Percentiles rank a stretch among this genome's conserved stretches.
Evolutionary conservation across 495 filamentous ascomycete genomes (phyloP).

Genomic region (Astrocystis sublimbata): DNA sequence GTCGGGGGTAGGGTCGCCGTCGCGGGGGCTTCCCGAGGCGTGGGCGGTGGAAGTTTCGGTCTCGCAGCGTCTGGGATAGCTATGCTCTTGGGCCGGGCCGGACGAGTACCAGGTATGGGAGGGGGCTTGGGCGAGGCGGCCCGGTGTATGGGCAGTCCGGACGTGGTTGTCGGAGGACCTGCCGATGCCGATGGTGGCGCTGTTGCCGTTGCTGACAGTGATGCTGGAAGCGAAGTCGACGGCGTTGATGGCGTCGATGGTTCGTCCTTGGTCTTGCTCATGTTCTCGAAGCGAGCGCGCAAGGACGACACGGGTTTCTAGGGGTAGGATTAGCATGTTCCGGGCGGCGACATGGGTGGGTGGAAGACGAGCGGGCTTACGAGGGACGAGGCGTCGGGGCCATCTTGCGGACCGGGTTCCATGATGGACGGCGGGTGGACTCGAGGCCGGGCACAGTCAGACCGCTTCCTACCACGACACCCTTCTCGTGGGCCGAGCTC

Average conservation of each 20-base stretch:
- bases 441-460: constrained; percentile 28
- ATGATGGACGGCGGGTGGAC: constrained; percentile 32
- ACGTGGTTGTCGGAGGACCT: constrained; percentile 28
- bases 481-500: constrained; percentile 15
- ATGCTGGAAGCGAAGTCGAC: constrained; percentile 32
- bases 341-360: background rate
- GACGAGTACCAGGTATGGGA: constrained; percentile 54
- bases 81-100: constrained; percentile 34
- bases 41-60: constrained; percentile 24
- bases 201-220: constrained; percentile 31
- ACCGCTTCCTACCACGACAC: constrained; percentile 30
- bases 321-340: constrained; percentile 29
- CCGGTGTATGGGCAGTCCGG: constrained; percentile 33
- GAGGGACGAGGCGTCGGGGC: constrained; percentile 61
- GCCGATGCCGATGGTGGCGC: constrained; percentile 30
- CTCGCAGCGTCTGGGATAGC: constrained; percentile 23
- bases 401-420: constrained; percentile 42
- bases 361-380: constrained; percentile 40
- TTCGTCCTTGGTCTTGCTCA: constrained; percentile 58
- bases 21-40: constrained; percentile 21
- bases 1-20: too few relatives aligned
- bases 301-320: constrained; percentile 86
- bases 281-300: constrained; percentile 88
- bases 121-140: constrained; percentile 50
- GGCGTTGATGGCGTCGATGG: constrained; percentile 29